Conservation (phyloP, 1,284 basidiomycete genomes). For the Leccinum angustisporum region DNA sequence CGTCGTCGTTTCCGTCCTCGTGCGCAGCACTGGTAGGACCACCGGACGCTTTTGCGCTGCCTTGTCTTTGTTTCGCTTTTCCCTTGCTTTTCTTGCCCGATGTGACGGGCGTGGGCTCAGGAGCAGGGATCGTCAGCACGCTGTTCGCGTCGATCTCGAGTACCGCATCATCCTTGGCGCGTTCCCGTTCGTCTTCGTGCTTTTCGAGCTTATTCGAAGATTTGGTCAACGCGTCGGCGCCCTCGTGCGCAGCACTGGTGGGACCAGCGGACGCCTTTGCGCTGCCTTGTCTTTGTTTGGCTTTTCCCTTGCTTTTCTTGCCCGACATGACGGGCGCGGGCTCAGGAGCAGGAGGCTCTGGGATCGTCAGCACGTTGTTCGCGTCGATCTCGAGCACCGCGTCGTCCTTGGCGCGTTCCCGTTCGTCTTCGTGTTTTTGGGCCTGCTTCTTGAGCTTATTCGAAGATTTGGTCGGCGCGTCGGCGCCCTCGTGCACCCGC, state of each 20-base stretch:
- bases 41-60: slow-evolving; percentile 2
- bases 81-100: slow-evolving; percentile 17
- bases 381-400: slow-evolving; percentile 75
- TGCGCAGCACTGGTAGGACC: background rate
- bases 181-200: slow-evolving; percentile 50
- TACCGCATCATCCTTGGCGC: slow-evolving; percentile 66
- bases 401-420: slow-evolving; percentile 64
- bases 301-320: slow-evolving; percentile 20
- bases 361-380: slow-evolving; percentile 49
- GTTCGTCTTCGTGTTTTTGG: slow-evolving; percentile 53
- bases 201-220: slow-evolving; percentile 60
- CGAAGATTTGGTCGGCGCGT: slow-evolving; percentile 60
- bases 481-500: slow-evolving; percentile 62
- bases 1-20: slow-evolving; percentile 34
- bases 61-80: slow-evolving; percentile 14
- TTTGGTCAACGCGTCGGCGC: slow-evolving; percentile 59
- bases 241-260: slow-evolving; percentile 39
- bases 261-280: slow-evolving; percentile 7
- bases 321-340: slow-evolving; percentile 8
- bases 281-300: slow-evolving; percentile 3
- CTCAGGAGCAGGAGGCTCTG: slow-evolving; percentile 10
- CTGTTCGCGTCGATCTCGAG: slow-evolving; percentile 73
- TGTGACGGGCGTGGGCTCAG: slow-evolving; percentile 2
- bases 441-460: slow-evolving; percentile 69
- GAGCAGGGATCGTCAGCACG: slow-evolving; percentile 41